Conservation (phyloP, 805 yeast genomes). For the Nakazawaea wickerhamii region DNA sequence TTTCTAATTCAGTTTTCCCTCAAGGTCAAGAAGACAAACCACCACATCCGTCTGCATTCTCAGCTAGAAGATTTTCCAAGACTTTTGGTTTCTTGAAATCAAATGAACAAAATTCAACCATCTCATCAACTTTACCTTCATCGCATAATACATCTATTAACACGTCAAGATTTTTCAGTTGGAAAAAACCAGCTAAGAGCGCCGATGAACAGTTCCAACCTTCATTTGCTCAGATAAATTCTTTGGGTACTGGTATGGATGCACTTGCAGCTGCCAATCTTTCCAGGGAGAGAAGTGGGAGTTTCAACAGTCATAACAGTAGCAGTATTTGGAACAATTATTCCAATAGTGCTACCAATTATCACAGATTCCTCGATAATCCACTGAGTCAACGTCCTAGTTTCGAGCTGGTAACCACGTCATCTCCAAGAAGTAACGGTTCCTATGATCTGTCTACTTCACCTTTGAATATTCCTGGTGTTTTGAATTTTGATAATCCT, state of each 20-base stretch:
- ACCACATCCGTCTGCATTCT: slow-evolving; percentile 17
- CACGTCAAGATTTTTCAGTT: slow-evolving; percentile 14
- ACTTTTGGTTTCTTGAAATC: slow-evolving; percentile 23
- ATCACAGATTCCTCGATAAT: slow-evolving; percentile 1
- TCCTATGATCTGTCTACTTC: not conserved
- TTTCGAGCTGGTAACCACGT: not conserved
- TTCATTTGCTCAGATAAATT: slow-evolving; percentile 3
- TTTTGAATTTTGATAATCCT: not conserved
- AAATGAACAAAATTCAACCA: slow-evolving; percentile 1
- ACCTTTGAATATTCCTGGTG: not conserved
- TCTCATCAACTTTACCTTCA: slow-evolving; percentile 1
- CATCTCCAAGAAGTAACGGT: not conserved
- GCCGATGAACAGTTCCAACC: slow-evolving; percentile 5
- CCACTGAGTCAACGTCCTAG: slow-evolving; percentile 5
- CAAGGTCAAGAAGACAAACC: not conserved
- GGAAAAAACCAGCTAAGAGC: slow-evolving; percentile 7
- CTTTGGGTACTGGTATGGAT: not conserved
- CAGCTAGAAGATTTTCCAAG: slow-evolving; percentile 27
- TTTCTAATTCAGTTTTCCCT: not conserved
- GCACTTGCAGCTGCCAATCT: not conserved
- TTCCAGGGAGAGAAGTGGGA: slow-evolving; percentile 26
- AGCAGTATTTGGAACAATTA: slow-evolving; percentile 29
- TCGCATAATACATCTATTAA: slow-evolving; percentile 2
- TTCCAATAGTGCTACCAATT: slow-evolving; percentile 11
- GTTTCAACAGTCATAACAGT: slow-evolving; percentile 20